Conservation (phyloP, 805 yeast genomes). For the Ogataea nitratoaversa region DNA sequence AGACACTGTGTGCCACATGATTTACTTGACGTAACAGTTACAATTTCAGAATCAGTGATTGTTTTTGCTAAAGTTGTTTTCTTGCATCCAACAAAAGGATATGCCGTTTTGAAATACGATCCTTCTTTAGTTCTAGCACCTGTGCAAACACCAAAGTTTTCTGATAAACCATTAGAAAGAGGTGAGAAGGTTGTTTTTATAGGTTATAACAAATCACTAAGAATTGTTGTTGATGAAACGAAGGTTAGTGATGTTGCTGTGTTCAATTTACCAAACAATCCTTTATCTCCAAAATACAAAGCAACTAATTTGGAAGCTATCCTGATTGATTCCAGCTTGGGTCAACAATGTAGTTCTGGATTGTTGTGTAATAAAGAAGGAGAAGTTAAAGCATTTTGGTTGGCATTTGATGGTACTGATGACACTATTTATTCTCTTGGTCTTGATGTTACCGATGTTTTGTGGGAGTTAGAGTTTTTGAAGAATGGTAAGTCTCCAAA, state of each 20-base stretch:
- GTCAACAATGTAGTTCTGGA: slow-evolving; percentile 73
- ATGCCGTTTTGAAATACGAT: slow-evolving; percentile 79
- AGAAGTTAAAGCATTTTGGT: slow-evolving; percentile 78
- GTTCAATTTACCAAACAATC: slow-evolving; percentile 64
- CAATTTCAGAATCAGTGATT: slow-evolving; percentile 81
- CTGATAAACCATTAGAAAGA: slow-evolving; percentile 53
- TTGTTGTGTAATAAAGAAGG: slow-evolving; percentile 75
- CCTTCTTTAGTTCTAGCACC: slow-evolving; percentile 70
- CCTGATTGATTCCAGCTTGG: slow-evolving; percentile 65
- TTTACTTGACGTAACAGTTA: slow-evolving; percentile 65
- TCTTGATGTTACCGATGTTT: slow-evolving; percentile 65
- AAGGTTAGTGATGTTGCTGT: slow-evolving; percentile 74
- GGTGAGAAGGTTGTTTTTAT: slow-evolving; percentile 77
- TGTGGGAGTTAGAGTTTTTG: slow-evolving; percentile 51
- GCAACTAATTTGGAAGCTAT: slow-evolving; percentile 80
- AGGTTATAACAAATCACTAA: slow-evolving; percentile 69
- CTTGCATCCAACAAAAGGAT: slow-evolving; percentile 83
- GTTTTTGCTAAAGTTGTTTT: slow-evolving; percentile 79
- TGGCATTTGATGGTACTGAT: slow-evolving; percentile 76
- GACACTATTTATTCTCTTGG: slow-evolving; percentile 69
- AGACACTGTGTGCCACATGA: slow-evolving; percentile 81
- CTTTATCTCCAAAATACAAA: slow-evolving; percentile 72
- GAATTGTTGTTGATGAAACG: slow-evolving; percentile 71
- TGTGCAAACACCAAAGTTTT: slow-evolving; percentile 62
- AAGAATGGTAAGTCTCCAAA: slow-evolving; percentile 49